Evolutionary conservation across 2,329 filamentous ascomycete species (phyloP).

Genomic region (Malbranchea zuffiana): DNA sequence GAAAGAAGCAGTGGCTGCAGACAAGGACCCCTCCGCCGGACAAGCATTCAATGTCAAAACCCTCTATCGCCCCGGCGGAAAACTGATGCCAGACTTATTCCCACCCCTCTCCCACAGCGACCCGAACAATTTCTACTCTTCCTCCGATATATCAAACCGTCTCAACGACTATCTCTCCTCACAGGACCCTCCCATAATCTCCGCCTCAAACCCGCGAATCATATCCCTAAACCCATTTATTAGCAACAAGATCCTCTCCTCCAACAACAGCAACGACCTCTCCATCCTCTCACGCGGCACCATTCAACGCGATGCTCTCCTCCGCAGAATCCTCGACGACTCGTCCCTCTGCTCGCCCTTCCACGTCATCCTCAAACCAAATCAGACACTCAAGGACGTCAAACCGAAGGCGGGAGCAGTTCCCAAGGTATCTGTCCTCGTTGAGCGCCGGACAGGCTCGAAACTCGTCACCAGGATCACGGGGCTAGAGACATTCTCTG

Average conservation of each 20-base stretch:
- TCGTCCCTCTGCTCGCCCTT: slow-evolving; percentile 41
- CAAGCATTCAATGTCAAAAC: slow-evolving; percentile 40
- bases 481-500: slow-evolving; percentile 51
- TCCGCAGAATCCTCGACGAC: slow-evolving; percentile 47
- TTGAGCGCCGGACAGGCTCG: slow-evolving; percentile 55
- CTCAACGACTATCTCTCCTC: slow-evolving; percentile 49
- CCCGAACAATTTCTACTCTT: slow-evolving; percentile 46
- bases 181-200: slow-evolving; percentile 43
- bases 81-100: slow-evolving; percentile 46
- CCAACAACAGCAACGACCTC: slow-evolving; percentile 43
- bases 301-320: slow-evolving; percentile 49
- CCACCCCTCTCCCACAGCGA: slow-evolving; percentile 37
- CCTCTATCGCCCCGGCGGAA: slow-evolving; percentile 47
- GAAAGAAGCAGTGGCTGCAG: slow-evolving; percentile 21
- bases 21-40: slow-evolving; percentile 32
- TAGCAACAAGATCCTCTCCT: slow-evolving; percentile 50
- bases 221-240: slow-evolving; percentile 53
- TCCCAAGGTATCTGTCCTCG: slow-evolving; percentile 48
- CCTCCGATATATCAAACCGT: slow-evolving; percentile 47
- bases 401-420: slow-evolving; percentile 52
- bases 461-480: slow-evolving; percentile 55
- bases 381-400: slow-evolving; percentile 31
- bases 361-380: slow-evolving; percentile 43
- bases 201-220: slow-evolving; percentile 49
- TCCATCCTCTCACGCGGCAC: slow-evolving; percentile 47